These are phyloP conservation scores for Tylopilus sp. DNA, from an alignment of 1,284 basidiomycete species.

Conservation along the genomic window DNA sequence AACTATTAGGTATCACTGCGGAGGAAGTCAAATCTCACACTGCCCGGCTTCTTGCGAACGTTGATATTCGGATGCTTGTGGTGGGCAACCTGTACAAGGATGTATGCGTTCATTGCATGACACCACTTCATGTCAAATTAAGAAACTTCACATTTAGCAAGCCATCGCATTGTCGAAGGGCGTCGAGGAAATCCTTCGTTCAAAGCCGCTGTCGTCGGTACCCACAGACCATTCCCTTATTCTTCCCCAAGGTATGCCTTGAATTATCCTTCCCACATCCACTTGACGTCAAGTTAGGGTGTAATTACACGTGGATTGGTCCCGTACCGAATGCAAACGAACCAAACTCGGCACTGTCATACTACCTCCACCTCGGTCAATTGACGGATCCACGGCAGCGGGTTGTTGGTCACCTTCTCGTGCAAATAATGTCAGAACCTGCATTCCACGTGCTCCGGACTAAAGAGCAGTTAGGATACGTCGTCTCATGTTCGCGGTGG, in stretches of 20 bases:
- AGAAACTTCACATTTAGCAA: conserved; percentile 48
- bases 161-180: conserved; percentile 72
- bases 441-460: conserved; percentile 95
- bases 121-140: conserved; percentile 1
- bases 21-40: conserved; percentile 74
- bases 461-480: conserved; percentile 94
- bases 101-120: conserved; percentile 41
- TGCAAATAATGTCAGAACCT: conserved; percentile 83
- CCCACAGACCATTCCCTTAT: conserved; percentile 51
- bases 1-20: conserved; percentile 23
- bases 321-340: conserved; percentile 85
- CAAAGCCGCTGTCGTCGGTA: conserved; percentile 50
- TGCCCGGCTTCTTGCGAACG: conserved; percentile 58
- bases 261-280: not conserved
- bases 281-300: conserved; percentile 42
- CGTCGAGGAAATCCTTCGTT: conserved; percentile 65
- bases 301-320: conserved; percentile 68
- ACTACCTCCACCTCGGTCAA: conserved; percentile 74
- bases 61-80: conserved; percentile 76
- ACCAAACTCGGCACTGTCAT: conserved; percentile 80
- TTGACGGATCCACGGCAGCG: conserved; percentile 53
- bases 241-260: conserved; percentile 57
- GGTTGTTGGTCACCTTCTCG: conserved; percentile 58
- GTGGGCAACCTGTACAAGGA: conserved; percentile 85
- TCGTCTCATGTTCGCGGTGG: conserved; percentile 65